A percentile compares a stretch with the other conserved stretches of the same genome.
phyloP scores from a whole-genome alignment of 345 rosid genomes.

The Ailanthus altissimus region DNA sequence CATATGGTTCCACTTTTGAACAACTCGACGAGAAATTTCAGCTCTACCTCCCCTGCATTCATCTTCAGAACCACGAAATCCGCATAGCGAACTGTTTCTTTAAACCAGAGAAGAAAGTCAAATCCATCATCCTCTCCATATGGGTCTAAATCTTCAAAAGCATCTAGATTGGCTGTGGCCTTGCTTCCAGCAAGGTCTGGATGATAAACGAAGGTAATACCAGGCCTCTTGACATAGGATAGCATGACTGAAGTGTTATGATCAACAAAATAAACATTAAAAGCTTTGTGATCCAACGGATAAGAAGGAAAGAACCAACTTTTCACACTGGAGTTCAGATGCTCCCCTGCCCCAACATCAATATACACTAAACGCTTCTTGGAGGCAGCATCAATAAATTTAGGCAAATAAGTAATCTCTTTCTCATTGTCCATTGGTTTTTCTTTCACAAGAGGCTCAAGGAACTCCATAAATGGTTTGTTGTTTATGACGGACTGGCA shows the following conservation, averaged over 20 bases:
- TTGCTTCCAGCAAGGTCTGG: conserved; percentile 66
- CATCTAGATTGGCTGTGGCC: conserved; percentile 5
- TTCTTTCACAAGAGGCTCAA: conserved; percentile 66
- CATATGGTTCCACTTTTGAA: conserved; percentile 69
- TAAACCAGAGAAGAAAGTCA: conserved; percentile 77
- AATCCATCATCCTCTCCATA: conserved; percentile 58
- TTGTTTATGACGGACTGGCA: conserved; percentile 56
- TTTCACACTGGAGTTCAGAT: conserved; percentile 41
- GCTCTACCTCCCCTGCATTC: conserved; percentile 59
- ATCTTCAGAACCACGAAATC: conserved; percentile 81
- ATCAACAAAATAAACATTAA: conserved; percentile 71
- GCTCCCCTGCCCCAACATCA: conserved; percentile 68
- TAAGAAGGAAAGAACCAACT: conserved; percentile 71
- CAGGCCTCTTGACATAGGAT: conserved; percentile 65
- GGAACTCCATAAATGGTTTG: conserved; percentile 40
- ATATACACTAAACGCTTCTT: conserved; percentile 61
- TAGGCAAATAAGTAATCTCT: conserved; percentile 58
- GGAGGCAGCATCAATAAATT: conserved; percentile 50
- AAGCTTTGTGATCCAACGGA: conserved; percentile 55
- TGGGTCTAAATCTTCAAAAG: conserved; percentile 49
- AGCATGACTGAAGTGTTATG: conserved; percentile 77
- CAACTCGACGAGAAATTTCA: conserved; percentile 60
- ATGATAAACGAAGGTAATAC: conserved; percentile 71
- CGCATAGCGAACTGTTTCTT: conserved; percentile 63
- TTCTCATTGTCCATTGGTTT: conserved; percentile 44